Conservation (phyloP, 345 rosid species). For the Eucalyptus dawsonii region DNA sequence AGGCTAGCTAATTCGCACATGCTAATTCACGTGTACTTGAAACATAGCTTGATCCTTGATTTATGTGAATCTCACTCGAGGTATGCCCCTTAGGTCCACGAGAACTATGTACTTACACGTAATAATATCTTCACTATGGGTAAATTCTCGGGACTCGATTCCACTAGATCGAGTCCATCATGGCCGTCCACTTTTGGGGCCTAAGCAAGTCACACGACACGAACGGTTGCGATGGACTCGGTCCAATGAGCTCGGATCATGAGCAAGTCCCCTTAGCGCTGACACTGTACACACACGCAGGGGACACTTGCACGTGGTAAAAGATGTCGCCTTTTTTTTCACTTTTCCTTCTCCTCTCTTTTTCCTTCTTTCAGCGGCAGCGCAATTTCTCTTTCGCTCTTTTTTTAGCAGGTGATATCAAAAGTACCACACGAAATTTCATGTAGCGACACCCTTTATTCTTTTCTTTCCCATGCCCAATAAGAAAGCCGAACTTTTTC, state of each 20-base stretch:
- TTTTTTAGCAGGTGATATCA: not conserved
- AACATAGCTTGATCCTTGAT: not conserved
- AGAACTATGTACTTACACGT: not conserved
- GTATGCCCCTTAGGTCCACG: not conserved
- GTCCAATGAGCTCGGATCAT: not conserved
- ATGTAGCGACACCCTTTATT: not conserved
- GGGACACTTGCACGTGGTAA: not conserved
- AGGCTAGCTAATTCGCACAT: not conserved
- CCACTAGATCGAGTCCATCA: not conserved
- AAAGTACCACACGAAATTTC: not conserved
- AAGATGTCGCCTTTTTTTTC: not conserved
- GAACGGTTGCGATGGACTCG: not conserved
- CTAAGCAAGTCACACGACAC: not conserved
- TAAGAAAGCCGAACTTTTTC: not conserved
- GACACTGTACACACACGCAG: not conserved
- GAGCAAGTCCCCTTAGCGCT: not conserved
- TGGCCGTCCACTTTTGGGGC: rapidly evolving
- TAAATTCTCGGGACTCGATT: not conserved
- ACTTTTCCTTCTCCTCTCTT: not conserved
- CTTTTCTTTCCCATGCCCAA: not conserved
- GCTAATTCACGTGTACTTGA: not conserved
- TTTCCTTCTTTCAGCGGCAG: not conserved
- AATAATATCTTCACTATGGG: not conserved
- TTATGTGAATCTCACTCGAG: not conserved
- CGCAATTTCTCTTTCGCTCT: not conserved